Percentiles rank a stretch among this genome's conserved stretches.
These are phyloP conservation scores for Coemansia sp. DNA, from an alignment of 192 early-diverging fungal species.

Conservation along the genomic window DNA sequence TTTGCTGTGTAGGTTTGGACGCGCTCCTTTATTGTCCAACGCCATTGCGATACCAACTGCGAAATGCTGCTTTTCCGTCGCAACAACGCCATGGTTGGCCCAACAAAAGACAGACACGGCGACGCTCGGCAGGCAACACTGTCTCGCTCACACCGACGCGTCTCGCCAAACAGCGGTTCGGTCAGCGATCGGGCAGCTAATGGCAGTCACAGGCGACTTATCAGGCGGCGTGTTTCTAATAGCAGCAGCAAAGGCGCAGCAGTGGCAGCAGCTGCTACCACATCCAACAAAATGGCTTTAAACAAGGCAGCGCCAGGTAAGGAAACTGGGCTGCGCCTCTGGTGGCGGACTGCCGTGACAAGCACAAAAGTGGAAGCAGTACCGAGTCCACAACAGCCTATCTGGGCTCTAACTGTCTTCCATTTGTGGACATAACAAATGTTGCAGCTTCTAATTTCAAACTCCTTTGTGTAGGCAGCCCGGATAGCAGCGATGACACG, in stretches of 20 bases:
- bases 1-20: too few species aligned
- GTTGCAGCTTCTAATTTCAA: neutral
- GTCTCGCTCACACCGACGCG: neutral
- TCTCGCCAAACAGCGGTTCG: neutral
- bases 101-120: neutral
- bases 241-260: neutral
- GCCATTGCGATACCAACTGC: too few species aligned
- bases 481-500: neutral
- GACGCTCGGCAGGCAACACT: neutral
- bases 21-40: too few species aligned
- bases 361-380: neutral
- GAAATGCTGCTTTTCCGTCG: constrained; percentile 3
- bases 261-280: neutral
- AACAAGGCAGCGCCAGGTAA: neutral
- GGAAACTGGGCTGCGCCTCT: neutral
- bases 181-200: neutral
- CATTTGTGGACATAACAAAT: neutral
- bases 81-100: neutral
- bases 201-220: neutral
- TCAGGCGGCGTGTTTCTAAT: neutral
- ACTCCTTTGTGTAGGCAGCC: neutral
- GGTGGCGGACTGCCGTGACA: neutral
- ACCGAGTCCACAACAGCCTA: neutral
- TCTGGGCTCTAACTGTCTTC: neutral
- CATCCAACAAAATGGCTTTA: neutral